Percentiles rank a stretch among this genome's conserved stretches.
Evolutionary conservation across 208 protist species (phyloP).

Genomic region (Leishmania braziliensis): DNA sequence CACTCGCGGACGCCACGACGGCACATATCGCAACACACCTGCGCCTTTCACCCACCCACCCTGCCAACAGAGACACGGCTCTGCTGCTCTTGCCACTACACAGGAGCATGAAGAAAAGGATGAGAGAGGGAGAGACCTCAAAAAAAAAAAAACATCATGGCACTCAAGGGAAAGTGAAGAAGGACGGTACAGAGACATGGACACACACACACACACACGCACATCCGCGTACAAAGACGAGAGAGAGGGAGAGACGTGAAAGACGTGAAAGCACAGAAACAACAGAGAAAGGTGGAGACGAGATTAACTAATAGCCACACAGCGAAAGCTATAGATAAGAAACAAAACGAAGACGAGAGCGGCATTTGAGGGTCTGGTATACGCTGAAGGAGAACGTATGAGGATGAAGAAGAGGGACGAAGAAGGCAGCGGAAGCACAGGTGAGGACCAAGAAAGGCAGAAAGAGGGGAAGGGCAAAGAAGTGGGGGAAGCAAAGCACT

Average conservation of each 20-base stretch:
- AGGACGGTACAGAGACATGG: neutral
- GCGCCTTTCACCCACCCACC: neutral
- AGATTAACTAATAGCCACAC: neutral
- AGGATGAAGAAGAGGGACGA: neutral
- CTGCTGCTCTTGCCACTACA: neutral
- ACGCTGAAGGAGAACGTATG: neutral
- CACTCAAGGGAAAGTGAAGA: neutral
- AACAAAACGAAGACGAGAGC: neutral
- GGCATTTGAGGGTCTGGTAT: neutral
- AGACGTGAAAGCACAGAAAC: neutral
- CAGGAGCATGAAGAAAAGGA: neutral
- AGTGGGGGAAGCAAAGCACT: neutral
- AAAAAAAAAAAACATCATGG: neutral
- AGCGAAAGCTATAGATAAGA: neutral
- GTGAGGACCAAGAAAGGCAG: neutral
- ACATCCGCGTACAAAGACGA: neutral
- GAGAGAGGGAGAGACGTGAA: neutral
- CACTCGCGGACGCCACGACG: neutral
- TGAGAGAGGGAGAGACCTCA: neutral
- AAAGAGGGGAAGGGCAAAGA: neutral
- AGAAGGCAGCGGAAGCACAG: slow-evolving; percentile 13
- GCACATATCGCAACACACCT: neutral
- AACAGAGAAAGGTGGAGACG: neutral
- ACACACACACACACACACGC: neutral
- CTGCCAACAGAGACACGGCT: neutral